Base-by-base conservation (phyloP, 345 rosid species). In the Sonneratia caseolaris region DNA sequence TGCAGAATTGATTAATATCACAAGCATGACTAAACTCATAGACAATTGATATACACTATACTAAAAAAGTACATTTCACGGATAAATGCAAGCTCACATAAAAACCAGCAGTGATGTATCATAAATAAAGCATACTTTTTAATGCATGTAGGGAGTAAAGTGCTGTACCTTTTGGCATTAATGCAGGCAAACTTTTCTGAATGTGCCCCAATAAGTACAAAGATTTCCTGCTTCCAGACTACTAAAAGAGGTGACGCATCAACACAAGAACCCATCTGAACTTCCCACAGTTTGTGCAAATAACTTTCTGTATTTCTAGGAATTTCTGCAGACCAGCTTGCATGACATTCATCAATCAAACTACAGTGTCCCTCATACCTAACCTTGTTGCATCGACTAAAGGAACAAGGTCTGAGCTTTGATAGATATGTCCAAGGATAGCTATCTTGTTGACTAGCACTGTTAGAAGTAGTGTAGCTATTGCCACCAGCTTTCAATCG, bases 211-310 rank as follows among this genome's bases (percentile, higher is more conserved):
- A 92, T 81, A 80, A 95, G 87, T 53, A 92, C 66, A 85, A 82
- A 90, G 66, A 84, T 68, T 76, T 92, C 87, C 0, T 84, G 81
- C 66, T 82, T 81, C 76, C 79, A 86, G 70, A 86, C 75, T 59
- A 91, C 96, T 59, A 90, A 68, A 57, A 92, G 81, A 38, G 96
- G 97, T 0, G 99, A 95, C 70, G 97, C 96, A 84, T 95, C 99
- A 73, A 92, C 92, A 75, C 99, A 95, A 70, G 97, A 90, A 71
- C 81, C 92, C 97, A 90, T 84, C 78, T 79, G 81, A 84, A 85
- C 92, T 82, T 90, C 90, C 97, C 99, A 95, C 68, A 90, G 48
- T 78, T 88, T 88, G 71, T 79, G 73, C 71, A 95, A 68, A 70
- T 76, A 79, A 69, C 77, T 80, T 70, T 81, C 76, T 69, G 79